Evolutionary conservation across 345 rosid species (phyloP), one percentile per base, ranked within the genome.

Genomic region (Murraya paniculata): DNA sequence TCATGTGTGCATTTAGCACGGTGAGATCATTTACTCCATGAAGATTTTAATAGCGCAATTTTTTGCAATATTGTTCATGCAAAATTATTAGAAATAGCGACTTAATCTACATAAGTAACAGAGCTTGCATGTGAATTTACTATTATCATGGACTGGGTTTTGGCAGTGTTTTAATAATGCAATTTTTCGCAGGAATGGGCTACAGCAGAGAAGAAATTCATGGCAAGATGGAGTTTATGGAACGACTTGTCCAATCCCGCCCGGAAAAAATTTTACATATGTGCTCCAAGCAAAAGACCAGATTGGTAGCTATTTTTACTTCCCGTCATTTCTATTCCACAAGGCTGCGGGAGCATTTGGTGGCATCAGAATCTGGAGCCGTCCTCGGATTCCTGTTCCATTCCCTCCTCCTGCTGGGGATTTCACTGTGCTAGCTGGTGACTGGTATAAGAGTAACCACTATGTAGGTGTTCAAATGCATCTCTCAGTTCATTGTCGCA

Each of bases 321-420:
- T 90, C 85, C 98, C 99, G 18, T 95, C 98, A 31, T 87, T 93
- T 64, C 86, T 80, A 59, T 89, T 95, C 85, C 99, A 96, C 78
- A 94, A 93, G 86, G 98, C 98, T 19, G 99, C 98, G 5, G 99
- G 99, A 50, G 98, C 88, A 6, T 94, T 84, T 33, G 99, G 99
- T 48, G 86, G 90, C 59, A 91, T 96, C 71, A 88, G 97, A 65
- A 87, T 96, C 27, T 91, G 93, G 83, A 96, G 97, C 80, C 96
- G 95, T 7, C 97, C 98, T 18, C 81, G 62, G 60, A 96, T 96
- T 65, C 98, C 99, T 0, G 95, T 94, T 53, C 99, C 99, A 1
- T 94, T 91, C 76, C 77, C 92, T 38, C 80, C 88, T 71, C 99
- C 99, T 0, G 88, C 80, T 1, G 92, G 94, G 2, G 98, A 94